phyloP scores from a whole-genome alignment of 208 protist species.

The Crithidia bombi region DNA sequence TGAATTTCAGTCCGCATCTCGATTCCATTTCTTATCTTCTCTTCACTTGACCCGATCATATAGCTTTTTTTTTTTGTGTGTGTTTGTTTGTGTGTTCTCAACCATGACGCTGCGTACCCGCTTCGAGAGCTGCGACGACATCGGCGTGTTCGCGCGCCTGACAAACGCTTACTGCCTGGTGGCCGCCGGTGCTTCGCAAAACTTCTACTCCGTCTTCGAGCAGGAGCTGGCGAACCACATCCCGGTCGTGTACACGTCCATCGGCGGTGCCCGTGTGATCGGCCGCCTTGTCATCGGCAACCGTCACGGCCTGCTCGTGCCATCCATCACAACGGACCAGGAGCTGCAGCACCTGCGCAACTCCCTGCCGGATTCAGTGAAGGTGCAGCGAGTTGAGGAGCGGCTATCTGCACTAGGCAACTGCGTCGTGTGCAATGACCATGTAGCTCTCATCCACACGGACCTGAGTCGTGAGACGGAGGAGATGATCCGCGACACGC shows the following conservation, averaged over 20 bases:
- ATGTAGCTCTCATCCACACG: slow-evolving; percentile 99
- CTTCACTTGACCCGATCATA: background rate
- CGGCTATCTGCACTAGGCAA: slow-evolving; percentile 99
- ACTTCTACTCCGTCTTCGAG: slow-evolving; percentile 99
- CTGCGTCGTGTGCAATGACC: slow-evolving; percentile 99
- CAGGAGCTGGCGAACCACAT: slow-evolving; percentile 98
- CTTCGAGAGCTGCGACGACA: slow-evolving; percentile 99
- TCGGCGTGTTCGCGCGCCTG: slow-evolving; percentile 99
- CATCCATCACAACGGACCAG: slow-evolving; percentile 98
- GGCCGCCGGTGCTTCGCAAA: slow-evolving; percentile 95
- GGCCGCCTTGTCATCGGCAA: slow-evolving; percentile 98
- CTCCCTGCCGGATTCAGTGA: slow-evolving; percentile 97
- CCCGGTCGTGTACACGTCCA: slow-evolving; percentile 97
- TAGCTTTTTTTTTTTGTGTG: background rate
- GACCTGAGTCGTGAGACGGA: slow-evolving; percentile 99
- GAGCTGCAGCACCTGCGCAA: slow-evolving; percentile 99
- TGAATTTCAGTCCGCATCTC: no score
- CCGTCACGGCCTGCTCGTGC: slow-evolving; percentile 98
- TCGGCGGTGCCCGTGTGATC: slow-evolving; percentile 96
- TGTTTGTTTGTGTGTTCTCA: no score
- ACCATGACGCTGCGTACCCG: slow-evolving; percentile 94
- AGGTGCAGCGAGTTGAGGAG: slow-evolving; percentile 98
- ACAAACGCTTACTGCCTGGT: slow-evolving; percentile 99
- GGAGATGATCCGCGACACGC: slow-evolving; percentile 99
- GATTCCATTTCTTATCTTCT: slow-evolving; percentile 18